A percentile compares a stretch with the other conserved stretches of the same genome.
Evolutionary conservation across 495 filamentous ascomycete species (phyloP).

Genomic region (Daldinia concentrica): DNA sequence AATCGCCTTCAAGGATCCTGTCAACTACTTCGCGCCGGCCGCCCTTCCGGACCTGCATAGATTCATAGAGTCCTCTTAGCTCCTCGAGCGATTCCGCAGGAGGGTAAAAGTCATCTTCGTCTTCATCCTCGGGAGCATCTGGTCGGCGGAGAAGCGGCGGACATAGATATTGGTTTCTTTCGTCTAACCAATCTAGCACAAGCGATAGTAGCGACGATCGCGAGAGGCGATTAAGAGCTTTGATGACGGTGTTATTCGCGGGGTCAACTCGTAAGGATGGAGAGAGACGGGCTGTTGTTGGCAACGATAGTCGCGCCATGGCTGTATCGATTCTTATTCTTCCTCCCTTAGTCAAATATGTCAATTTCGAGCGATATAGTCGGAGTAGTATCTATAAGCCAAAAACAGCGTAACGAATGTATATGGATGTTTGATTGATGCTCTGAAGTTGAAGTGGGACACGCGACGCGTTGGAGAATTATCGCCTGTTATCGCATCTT

Average conservation of each 20-base stretch:
- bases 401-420: background rate
- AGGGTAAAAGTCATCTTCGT: constrained; percentile 65
- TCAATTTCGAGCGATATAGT: background rate
- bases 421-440: background rate
- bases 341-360: background rate
- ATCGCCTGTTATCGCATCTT: background rate
- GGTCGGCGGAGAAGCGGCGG: constrained; percentile 59
- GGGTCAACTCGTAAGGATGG: constrained; percentile 68
- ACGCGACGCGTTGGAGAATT: constrained; percentile 38
- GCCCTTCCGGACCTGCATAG: constrained; percentile 65
- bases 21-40: constrained; percentile 78
- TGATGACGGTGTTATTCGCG: constrained; percentile 68
- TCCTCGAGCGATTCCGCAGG: constrained; percentile 68
- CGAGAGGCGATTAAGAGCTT: constrained; percentile 72
- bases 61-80: constrained; percentile 69
- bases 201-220: constrained; percentile 74
- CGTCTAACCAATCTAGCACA: constrained; percentile 76
- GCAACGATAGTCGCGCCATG: constrained; percentile 57
- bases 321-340: background rate
- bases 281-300: constrained; percentile 57
- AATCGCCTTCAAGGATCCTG: constrained; percentile 81
- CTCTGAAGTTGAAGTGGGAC: constrained; percentile 27
- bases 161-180: constrained; percentile 66
- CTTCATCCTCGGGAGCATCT: constrained; percentile 57
- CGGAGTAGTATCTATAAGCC: background rate